phyloP scores from a whole-genome alignment of 345 rosid species.

The Toxicodendron radicans region DNA sequence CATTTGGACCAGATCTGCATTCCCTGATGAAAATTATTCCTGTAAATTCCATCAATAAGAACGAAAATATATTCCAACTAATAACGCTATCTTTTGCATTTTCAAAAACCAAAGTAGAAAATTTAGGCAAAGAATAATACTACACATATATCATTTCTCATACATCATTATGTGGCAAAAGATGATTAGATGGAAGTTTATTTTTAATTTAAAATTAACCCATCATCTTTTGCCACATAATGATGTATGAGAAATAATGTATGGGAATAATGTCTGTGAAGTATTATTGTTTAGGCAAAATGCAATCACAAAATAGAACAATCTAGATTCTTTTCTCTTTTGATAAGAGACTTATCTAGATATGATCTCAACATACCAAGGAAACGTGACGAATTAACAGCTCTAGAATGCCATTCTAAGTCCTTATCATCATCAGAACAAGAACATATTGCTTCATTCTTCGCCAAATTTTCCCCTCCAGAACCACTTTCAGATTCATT shows the following conservation, averaged over 20 bases:
- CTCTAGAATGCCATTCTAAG: slow-evolving; percentile 26
- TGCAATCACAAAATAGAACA: slow-evolving; percentile 14
- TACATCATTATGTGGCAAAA: no score
- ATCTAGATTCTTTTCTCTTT: no score
- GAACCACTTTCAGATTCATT: slow-evolving; percentile 43
- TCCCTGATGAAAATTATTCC: slow-evolving; percentile 36
- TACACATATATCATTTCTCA: no score
- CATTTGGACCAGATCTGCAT: slow-evolving; percentile 28
- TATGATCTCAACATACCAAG: slow-evolving; percentile 34
- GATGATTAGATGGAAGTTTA: no score
- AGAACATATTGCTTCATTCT: slow-evolving; percentile 27
- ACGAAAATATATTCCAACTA: slow-evolving; percentile 7
- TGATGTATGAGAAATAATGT: no score
- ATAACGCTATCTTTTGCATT: slow-evolving; percentile 2
- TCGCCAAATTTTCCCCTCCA: slow-evolving; percentile 31
- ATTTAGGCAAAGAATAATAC: slow-evolving; percentile 7
- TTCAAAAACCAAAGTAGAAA: neutral
- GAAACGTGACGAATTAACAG: slow-evolving; percentile 19
- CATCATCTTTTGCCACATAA: no score
- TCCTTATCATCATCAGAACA: slow-evolving; percentile 28
- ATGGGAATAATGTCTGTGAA: no score
- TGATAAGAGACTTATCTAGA: neutral
- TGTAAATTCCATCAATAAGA: slow-evolving; percentile 13
- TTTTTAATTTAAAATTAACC: no score
- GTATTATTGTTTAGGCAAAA: slow-evolving; percentile 8